Base-by-base conservation (phyloP, 441 rosid genomes). In the Aleurites moluccanus region DNA sequence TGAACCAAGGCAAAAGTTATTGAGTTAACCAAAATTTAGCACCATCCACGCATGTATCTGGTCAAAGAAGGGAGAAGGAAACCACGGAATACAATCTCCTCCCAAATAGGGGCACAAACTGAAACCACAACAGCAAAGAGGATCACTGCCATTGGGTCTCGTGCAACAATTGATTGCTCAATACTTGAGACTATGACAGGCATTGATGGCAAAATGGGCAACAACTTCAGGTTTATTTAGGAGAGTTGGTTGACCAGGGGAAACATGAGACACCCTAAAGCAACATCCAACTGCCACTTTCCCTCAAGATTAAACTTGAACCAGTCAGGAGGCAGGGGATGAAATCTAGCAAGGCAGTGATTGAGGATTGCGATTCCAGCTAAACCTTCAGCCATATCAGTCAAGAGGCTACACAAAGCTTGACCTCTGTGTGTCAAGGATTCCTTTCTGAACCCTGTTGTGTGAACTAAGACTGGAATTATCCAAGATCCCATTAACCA, bases 1-100 rank as follows among this genome's bases (percentile, higher is more conserved):
- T 94, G 96, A 44, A 93, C 94, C 74, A 92, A 81, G 30, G 94
- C 91, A 86, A 94, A 94, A 61, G 91, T 97, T 62, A 91, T 83
- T 11, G 96, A 82, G 70, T 94, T 92, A 79, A 90, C 81, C 77
- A 92, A 80, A 72, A 92, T 91, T n/a, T 94, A 89, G 73, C 93
- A 87, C 94, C 93, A 89, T 53, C 86, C 91, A 6, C 92, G 95
- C 97, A 92, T 92, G 84, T 91, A 94, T 79, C 85, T 89, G 65
- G 98, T 94, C 85, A 91, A 83, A 66, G 94, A 91, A 25, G 96
- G 93, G 40, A 91, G 88, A 73, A 92, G 91, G 82, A 92, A 91
- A 62, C 97, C 94, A 38, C 97, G 88, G 75, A 89, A 92, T 67
- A 91, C 94, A 68, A 94, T 91, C 83, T 94, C 97, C 80, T 91